A percentile compares a stretch with the other conserved stretches of the same genome.
Conservation (phyloP, 2,329 filamentous ascomycete genomes). For the Colletotrichum coccodes region DNA sequence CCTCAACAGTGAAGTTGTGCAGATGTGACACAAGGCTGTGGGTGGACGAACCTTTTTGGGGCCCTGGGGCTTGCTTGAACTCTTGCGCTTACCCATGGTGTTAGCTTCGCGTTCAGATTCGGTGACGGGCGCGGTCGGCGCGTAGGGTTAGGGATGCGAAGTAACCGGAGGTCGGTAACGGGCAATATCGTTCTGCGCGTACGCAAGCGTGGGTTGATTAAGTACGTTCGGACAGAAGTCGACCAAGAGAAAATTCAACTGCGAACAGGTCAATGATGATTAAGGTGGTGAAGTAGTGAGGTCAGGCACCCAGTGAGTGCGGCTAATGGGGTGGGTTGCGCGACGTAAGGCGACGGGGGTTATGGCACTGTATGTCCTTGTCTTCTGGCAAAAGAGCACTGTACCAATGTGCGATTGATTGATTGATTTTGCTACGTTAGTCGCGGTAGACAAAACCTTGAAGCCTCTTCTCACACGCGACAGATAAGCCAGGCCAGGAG, state of each 20-base stretch:
- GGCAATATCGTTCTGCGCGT: not conserved
- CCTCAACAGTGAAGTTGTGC: not conserved
- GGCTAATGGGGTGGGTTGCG: not conserved
- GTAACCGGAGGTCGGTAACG: not conserved
- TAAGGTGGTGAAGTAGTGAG: not conserved
- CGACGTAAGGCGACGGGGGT: constrained; percentile 2
- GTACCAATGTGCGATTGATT: not conserved
- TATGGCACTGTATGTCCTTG: not conserved
- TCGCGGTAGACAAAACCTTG: not conserved
- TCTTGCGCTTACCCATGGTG: constrained; percentile 90
- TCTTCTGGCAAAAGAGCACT: not conserved
- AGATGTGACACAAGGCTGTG: not conserved
- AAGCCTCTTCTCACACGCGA: not conserved
- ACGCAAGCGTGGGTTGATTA: not conserved
- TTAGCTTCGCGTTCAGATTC: not conserved
- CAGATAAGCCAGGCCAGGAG: not conserved
- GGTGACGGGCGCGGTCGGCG: constrained; percentile 3
- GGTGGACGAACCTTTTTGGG: constrained; percentile 76
- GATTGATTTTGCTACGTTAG: no score
- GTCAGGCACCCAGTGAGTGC: not conserved
- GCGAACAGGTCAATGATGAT: no score
- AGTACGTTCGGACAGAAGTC: not conserved
- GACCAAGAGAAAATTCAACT: not conserved
- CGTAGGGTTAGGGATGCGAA: not conserved
- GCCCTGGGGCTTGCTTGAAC: constrained; percentile 81